Evolutionary conservation across 352 stramenopile genomes (phyloP).

Genomic region (Thalassiosira oceanica): DNA sequence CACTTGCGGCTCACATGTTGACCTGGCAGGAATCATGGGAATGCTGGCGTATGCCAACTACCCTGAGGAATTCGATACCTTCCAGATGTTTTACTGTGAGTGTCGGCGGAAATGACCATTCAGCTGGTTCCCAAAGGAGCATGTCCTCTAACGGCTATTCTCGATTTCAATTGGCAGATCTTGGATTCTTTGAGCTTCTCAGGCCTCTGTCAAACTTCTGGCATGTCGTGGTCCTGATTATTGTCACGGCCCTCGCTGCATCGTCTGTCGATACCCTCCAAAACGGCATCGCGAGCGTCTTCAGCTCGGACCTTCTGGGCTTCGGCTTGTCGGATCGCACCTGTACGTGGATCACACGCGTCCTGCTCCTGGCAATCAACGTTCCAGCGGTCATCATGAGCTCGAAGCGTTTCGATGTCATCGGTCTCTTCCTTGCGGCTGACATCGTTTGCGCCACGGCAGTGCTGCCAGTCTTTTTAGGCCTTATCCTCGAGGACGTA

Average conservation of each 20-base stretch:
- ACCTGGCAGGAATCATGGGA: too few species aligned
- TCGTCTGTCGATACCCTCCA: slow-evolving; percentile 70
- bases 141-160: neutral
- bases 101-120: too few species aligned
- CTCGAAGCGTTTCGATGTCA: slow-evolving; percentile 64
- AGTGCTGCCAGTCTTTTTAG: slow-evolving; percentile 69
- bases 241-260: slow-evolving; percentile 64
- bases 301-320: slow-evolving; percentile 60
- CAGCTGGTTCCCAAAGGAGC: too few species aligned
- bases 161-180: slow-evolving; percentile 31
- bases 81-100: too few species aligned
- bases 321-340: slow-evolving; percentile 33
- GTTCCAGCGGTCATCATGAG: slow-evolving; percentile 66
- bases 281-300: slow-evolving; percentile 62
- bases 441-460: slow-evolving; percentile 75
- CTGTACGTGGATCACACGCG: slow-evolving; percentile 28
- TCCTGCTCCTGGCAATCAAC: slow-evolving; percentile 66
- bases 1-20: too few species aligned
- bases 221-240: slow-evolving; percentile 69
- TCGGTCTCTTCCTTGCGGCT: slow-evolving; percentile 73
- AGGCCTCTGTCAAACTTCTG: slow-evolving; percentile 51
- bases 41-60: too few species aligned
- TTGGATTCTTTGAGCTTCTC: slow-evolving; percentile 76
- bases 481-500: slow-evolving; percentile 58
- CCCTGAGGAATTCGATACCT: too few species aligned